These are phyloP conservation scores for Sugiyamaella marilandica DNA, from an alignment of 805 yeast genomes.

Conservation along the genomic window DNA sequence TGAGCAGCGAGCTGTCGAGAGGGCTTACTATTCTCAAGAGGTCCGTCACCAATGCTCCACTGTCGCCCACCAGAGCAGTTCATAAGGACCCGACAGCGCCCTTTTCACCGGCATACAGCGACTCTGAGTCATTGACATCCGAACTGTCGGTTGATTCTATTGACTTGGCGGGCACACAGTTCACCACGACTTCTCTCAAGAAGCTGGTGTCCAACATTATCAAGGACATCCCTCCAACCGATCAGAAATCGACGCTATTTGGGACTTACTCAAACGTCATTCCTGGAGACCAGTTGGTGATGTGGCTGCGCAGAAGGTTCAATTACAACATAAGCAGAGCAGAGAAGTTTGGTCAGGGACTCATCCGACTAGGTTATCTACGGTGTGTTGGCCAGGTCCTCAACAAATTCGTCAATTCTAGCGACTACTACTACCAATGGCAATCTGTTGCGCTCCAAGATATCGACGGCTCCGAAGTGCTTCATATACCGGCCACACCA, in stretches of 20 bases:
- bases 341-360: constrained; percentile 72
- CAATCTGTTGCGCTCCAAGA: constrained; percentile 42
- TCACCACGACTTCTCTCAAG: constrained; percentile 35
- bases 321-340: constrained; percentile 54
- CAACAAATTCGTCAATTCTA: constrained; percentile 58
- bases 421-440: constrained; percentile 75
- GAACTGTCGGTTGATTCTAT: not conserved
- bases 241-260: constrained; percentile 60
- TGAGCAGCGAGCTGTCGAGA: constrained; percentile 3
- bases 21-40: constrained; percentile 3
- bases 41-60: constrained; percentile 24
- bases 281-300: constrained; percentile 56
- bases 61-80: not conserved
- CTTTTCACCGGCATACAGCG: not conserved
- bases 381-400: constrained; percentile 57
- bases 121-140: not conserved
- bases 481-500: not conserved
- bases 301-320: constrained; percentile 52
- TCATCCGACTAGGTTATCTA: constrained; percentile 56
- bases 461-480: not conserved
- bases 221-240: constrained; percentile 44
- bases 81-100: not conserved
- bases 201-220: constrained; percentile 42
- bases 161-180: constrained; percentile 31
- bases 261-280: constrained; percentile 62